These are phyloP conservation scores for Apiotrichum akiyoshidainum DNA, from an alignment of 1,284 basidiomycete species.

Conservation along the genomic window DNA sequence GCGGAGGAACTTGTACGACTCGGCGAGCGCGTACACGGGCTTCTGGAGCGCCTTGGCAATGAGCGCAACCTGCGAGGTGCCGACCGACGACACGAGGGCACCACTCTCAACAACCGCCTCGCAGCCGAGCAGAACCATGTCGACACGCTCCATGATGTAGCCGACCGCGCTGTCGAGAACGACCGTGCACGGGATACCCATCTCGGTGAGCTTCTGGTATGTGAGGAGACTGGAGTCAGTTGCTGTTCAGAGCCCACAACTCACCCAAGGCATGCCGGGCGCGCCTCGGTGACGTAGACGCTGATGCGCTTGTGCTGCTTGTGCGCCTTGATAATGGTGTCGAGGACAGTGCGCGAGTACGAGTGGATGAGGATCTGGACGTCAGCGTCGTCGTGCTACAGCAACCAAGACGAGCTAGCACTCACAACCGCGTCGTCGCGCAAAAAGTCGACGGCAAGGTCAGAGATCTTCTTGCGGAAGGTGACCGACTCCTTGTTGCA, in stretches of 20 bases:
- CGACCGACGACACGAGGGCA: slow-evolving; percentile 63
- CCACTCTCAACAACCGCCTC: slow-evolving; percentile 95
- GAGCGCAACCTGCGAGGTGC: slow-evolving; percentile 93
- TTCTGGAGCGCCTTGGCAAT: slow-evolving; percentile 92
- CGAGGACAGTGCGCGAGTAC: slow-evolving; percentile 93
- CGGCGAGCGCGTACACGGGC: slow-evolving; percentile 94
- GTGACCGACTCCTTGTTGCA: slow-evolving; percentile 36
- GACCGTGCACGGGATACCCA: slow-evolving; percentile 89
- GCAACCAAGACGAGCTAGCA: slow-evolving; percentile 8
- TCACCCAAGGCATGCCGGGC: slow-evolving; percentile 40
- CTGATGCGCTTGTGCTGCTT: slow-evolving; percentile 82
- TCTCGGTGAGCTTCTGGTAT: slow-evolving; percentile 73
- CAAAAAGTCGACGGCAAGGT: slow-evolving; percentile 85
- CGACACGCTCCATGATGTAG: slow-evolving; percentile 92
- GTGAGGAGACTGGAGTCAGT: slow-evolving; percentile 68
- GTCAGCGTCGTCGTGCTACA: not conserved
- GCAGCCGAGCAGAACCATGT: slow-evolving; percentile 91
- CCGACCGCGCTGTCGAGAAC: slow-evolving; percentile 95
- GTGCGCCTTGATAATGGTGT: slow-evolving; percentile 83
- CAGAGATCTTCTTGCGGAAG: slow-evolving; percentile 85
- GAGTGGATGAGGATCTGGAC: slow-evolving; percentile 87
- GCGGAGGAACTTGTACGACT: slow-evolving; percentile 97
- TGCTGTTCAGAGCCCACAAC: not conserved
- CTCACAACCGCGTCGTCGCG: slow-evolving; percentile 86
- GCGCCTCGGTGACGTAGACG: slow-evolving; percentile 81